Base-by-base conservation (phyloP, 768 basidiomycete genomes). In the Leucocoprinus birnbaumii region DNA sequence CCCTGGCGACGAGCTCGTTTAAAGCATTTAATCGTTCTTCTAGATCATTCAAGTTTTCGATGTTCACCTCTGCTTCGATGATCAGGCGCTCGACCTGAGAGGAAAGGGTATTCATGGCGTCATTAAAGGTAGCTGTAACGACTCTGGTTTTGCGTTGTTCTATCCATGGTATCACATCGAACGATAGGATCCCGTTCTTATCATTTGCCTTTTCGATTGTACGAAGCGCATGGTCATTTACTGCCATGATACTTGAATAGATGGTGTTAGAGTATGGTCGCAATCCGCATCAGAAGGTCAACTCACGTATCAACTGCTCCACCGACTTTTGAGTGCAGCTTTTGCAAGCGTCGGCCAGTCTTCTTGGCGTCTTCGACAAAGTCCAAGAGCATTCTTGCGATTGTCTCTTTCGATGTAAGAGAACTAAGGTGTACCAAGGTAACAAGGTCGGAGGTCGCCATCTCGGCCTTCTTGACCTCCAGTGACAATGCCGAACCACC, bases 251-350 rank as follows among this genome's bases (percentile, higher is more conserved):
- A 43, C 87, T 91, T 52, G 18, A 46, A 13, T 8, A 47, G 10
- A 63, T 24, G 44, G 44, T n/a, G 38, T 34, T 53, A 21, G 44
- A 27, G 3, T 21, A 48, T 26, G 8, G 57, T 19, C 55, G 34
- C 22, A 40, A 16, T 19, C 21, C 43, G 22, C n/a, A 34, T 26
- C 16, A 0, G 46, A 26, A 10, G 24, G n/a, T 0, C 38, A n/a
- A 68, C 84, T 63, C 53, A 89, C 89, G 71, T 82, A 58, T 92
- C 90, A 1, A 91, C 85, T 0, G 87, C 81, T 31, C 88, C 86
- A 34, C 80, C 78, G n/a, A 91, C 79, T 62, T 78, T 87, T 2
- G 89, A 72, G 34, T 79, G 78, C 40, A 92, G 71, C 62, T 71
- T 83, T 61, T 84, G 82, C 53, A 92, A 64, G 26, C 82, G 80